These are phyloP conservation scores for Dalbergia cochinchinensis DNA, from an alignment of 306 rosid genomes.

Conservation along the genomic window DNA sequence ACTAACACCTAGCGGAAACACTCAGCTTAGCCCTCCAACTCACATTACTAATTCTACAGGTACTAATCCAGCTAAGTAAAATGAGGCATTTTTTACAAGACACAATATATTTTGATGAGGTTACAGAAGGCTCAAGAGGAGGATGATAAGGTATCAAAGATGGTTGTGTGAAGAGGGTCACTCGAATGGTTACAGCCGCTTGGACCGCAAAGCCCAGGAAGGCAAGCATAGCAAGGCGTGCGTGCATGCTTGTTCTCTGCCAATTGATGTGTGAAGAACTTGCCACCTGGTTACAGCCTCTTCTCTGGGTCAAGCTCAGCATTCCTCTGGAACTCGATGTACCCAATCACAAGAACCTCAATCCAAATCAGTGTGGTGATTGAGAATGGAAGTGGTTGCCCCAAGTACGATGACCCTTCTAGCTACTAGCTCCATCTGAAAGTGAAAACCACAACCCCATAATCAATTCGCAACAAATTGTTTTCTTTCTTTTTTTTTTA, in stretches of 20 bases:
- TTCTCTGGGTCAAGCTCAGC: too few relatives aligned
- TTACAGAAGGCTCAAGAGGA: conserved; percentile 43
- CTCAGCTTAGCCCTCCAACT: conserved; percentile 48
- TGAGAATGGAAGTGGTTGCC: too few relatives aligned
- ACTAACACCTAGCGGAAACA: conserved; percentile 28
- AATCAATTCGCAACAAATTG: not conserved
- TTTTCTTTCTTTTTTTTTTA: too few relatives aligned
- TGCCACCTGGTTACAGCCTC: too few relatives aligned
- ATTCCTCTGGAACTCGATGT: too few relatives aligned
- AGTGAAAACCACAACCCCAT: conserved; percentile 34
- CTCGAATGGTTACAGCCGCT: conserved; percentile 89
- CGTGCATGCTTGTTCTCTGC: conserved; percentile 97
- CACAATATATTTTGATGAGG: not conserved
- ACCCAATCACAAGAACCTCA: too few relatives aligned
- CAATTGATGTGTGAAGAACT: too few relatives aligned
- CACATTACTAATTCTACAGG: conserved; percentile 32
- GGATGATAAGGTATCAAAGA: conserved; percentile 76
- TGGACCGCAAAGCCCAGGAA: conserved; percentile 92
- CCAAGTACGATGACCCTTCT: conserved; percentile 92
- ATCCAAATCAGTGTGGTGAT: too few relatives aligned
- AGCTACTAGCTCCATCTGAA: conserved; percentile 90
- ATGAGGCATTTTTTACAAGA: conserved; percentile 23
- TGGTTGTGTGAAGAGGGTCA: conserved; percentile 99
- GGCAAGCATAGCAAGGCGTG: conserved; percentile 88
- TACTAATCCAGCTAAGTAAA: conserved; percentile 38